These are phyloP conservation scores for Polyplosphaeria fusca DNA, from an alignment of 495 filamentous ascomycete genomes.

Conservation along the genomic window DNA sequence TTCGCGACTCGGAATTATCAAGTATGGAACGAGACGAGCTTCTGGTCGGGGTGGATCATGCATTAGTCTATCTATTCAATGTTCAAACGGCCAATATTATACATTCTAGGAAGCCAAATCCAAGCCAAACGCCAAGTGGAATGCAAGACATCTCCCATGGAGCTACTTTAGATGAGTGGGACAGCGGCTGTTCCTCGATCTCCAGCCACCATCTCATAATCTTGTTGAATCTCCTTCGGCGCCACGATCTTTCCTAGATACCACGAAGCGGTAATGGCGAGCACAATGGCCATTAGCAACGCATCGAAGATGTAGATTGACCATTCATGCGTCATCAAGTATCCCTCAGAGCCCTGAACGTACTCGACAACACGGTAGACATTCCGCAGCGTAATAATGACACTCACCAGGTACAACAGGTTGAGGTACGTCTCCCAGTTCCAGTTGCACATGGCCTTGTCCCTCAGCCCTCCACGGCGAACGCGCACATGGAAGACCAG, in stretches of 20 bases:
- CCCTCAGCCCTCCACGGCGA: not conserved
- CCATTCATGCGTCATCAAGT: slow-evolving; percentile 53
- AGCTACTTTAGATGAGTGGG: no score
- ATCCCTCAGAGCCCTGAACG: slow-evolving; percentile 49
- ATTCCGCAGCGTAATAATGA: slow-evolving; percentile 58
- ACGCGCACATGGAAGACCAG: slow-evolving; percentile 22
- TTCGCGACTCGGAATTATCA: no score
- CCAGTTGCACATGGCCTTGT: slow-evolving; percentile 3
- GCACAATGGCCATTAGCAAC: slow-evolving; percentile 53
- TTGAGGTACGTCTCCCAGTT: slow-evolving; percentile 53
- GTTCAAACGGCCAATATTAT: no score
- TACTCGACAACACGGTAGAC: slow-evolving; percentile 64
- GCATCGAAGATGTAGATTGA: slow-evolving; percentile 64
- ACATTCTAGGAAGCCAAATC: no score
- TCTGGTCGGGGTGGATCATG: no score
- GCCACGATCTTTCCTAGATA: slow-evolving; percentile 38
- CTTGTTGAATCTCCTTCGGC: not conserved
- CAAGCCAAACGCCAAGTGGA: no score
- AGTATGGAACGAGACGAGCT: no score
- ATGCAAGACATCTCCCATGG: no score
- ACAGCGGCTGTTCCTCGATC: no score
- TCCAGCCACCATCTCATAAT: slow-evolving; percentile 2
- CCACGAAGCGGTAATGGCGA: slow-evolving; percentile 47
- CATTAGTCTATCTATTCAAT: no score
- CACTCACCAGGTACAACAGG: slow-evolving; percentile 51